Evolutionary conservation across 208 protist species (phyloP).

Genomic region (Naegleria fowleri): DNA sequence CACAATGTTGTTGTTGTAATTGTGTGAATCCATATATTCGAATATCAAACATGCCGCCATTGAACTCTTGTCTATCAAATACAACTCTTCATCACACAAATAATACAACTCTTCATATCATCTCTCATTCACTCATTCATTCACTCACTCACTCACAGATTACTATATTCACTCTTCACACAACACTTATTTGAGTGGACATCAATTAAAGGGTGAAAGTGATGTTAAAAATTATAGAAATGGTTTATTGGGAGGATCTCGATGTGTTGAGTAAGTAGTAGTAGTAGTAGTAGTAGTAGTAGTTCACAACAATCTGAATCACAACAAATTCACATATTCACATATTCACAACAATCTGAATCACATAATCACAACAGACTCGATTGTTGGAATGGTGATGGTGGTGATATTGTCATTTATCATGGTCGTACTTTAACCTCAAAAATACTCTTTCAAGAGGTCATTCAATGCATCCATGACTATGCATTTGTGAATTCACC

Average conservation of each 20-base stretch:
- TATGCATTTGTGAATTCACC: slow-evolving; percentile 52
- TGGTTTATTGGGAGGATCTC: slow-evolving; percentile 42
- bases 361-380: too few relatives aligned
- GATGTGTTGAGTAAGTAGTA: slow-evolving; percentile 48
- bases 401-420: slow-evolving; percentile 60
- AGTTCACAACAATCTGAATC: background rate
- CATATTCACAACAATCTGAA: too few relatives aligned
- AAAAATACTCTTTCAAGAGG: slow-evolving; percentile 57
- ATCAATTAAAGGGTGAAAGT: slow-evolving; percentile 68
- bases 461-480: slow-evolving; percentile 47
- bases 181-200: slow-evolving; percentile 87
- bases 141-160: too few relatives aligned
- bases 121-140: too few relatives aligned
- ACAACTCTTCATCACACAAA: too few relatives aligned
- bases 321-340: slow-evolving; percentile 25
- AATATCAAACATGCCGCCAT: too few relatives aligned
- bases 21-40: too few relatives aligned
- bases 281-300: background rate
- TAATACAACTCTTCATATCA: too few relatives aligned
- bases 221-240: slow-evolving; percentile 40
- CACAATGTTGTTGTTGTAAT: too few relatives aligned
- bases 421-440: slow-evolving; percentile 65
- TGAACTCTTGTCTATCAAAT: too few relatives aligned
- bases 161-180: slow-evolving; percentile 87
- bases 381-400: slow-evolving; percentile 68